phyloP scores from a whole-genome alignment of 106 monocot species.

The Platanthera guangdongensis region DNA sequence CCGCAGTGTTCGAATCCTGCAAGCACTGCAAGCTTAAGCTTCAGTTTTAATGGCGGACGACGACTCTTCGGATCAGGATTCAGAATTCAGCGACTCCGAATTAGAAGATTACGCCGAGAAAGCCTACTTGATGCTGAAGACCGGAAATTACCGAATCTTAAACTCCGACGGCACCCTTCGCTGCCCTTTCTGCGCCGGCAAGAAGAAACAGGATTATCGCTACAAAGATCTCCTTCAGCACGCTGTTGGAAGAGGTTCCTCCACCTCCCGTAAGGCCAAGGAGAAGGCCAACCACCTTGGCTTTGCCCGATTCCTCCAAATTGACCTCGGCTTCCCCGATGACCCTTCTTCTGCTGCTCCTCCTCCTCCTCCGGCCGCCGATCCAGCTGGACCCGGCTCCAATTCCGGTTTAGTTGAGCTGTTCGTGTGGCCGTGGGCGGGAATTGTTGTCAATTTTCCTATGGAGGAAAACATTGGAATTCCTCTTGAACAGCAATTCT shows the following conservation, averaged over 20 bases:
- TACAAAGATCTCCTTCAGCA: constrained; percentile 69
- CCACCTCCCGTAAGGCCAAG: constrained; percentile 37
- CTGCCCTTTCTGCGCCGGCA: constrained; percentile 66
- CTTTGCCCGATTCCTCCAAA: constrained; percentile 38
- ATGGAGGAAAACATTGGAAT: constrained; percentile 29
- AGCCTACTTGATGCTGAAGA: constrained; percentile 22
- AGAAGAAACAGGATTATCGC: constrained; percentile 56
- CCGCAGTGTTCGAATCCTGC: neutral
- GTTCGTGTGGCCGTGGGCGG: constrained; percentile 82
- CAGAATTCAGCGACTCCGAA: constrained; percentile 72
- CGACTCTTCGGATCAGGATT: constrained; percentile 27
- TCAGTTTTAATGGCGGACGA: neutral
- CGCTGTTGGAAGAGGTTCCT: constrained; percentile 47
- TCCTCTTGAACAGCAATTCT: constrained; percentile 33
- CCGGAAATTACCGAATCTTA: constrained; percentile 21
- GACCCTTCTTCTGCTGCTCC: constrained; percentile 7
- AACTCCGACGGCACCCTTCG: constrained; percentile 27
- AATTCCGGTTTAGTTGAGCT: constrained; percentile 20
- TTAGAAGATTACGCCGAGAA: constrained; percentile 35
- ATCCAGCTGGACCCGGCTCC: neutral
- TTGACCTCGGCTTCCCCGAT: constrained; percentile 17
- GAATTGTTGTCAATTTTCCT: constrained; percentile 57
- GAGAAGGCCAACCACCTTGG: constrained; percentile 55
- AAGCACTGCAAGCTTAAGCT: neutral
- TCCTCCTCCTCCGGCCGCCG: constrained; percentile 4